Percentiles rank a stretch among this genome's conserved stretches.
Conservation (phyloP, 306 rosid genomes). For the Trifolium dubium region DNA sequence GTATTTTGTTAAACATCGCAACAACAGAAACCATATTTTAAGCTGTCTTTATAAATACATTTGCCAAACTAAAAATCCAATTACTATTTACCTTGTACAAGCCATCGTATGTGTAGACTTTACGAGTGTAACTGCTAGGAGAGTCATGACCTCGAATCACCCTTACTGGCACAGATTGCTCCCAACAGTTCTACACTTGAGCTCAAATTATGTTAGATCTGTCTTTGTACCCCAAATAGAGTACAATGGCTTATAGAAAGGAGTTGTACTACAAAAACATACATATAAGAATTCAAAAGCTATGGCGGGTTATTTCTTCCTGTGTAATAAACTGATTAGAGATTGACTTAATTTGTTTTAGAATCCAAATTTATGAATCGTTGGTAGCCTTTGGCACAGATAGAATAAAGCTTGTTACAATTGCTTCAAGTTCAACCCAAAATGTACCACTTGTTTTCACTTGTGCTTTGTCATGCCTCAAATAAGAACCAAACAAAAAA, state of each 20-base stretch:
- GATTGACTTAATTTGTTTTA: neutral
- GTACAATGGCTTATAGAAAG: neutral
- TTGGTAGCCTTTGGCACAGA: neutral
- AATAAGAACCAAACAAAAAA: neutral
- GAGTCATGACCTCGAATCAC: slow-evolving; percentile 90
- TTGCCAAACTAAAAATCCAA: neutral
- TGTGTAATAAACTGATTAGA: neutral
- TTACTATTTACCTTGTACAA: slow-evolving; percentile 73
- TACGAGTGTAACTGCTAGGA: slow-evolving; percentile 71
- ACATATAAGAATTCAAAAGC: neutral
- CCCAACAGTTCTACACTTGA: slow-evolving; percentile 72
- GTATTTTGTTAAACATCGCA: neutral
- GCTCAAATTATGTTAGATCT: slow-evolving; percentile 37
- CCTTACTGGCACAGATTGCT: slow-evolving; percentile 77
- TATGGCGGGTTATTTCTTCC: neutral
- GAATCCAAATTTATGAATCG: neutral
- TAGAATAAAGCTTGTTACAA: neutral
- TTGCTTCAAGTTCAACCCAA: neutral
- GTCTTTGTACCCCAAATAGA: slow-evolving; percentile 9
- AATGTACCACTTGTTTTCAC: neutral
- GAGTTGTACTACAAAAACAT: neutral
- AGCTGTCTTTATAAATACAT: neutral
- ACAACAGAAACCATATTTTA: neutral
- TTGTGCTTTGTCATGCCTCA: neutral
- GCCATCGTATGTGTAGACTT: slow-evolving; percentile 95